Conservation (phyloP, 1,139 yeast genomes). For the Lodderomyces orthopsilosis region DNA sequence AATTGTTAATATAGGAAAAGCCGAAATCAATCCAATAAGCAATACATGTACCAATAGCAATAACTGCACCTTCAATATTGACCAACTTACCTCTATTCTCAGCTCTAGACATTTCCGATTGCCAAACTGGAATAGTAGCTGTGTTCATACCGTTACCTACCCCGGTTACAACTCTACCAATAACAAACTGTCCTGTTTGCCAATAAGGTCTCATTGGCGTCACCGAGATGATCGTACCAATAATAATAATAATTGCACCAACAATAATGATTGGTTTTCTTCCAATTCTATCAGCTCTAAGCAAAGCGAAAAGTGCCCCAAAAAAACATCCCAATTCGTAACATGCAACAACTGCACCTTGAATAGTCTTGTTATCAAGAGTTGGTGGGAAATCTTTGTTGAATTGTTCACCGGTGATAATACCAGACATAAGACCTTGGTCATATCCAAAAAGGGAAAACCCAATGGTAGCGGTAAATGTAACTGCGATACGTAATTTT, state of each 20-base stretch:
- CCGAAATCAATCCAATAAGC: slow-evolving; percentile 84
- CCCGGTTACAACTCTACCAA: slow-evolving; percentile 78
- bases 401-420: slow-evolving; percentile 62
- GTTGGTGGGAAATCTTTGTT: slow-evolving; percentile 58
- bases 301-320: slow-evolving; percentile 66
- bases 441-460: slow-evolving; percentile 75
- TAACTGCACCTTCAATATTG: slow-evolving; percentile 65
- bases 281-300: slow-evolving; percentile 62
- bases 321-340: slow-evolving; percentile 77
- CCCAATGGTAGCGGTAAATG: slow-evolving; percentile 60
- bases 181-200: slow-evolving; percentile 63
- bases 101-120: slow-evolving; percentile 73
- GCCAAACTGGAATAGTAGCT: slow-evolving; percentile 80
- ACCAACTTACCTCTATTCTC: slow-evolving; percentile 72
- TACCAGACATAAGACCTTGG: slow-evolving; percentile 77
- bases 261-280: slow-evolving; percentile 60
- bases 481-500: slow-evolving; percentile 42
- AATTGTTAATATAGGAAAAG: slow-evolving; percentile 49
- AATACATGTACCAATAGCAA: slow-evolving; percentile 67
- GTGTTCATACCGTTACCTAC: slow-evolving; percentile 77
- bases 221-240: slow-evolving; percentile 67
- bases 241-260: slow-evolving; percentile 57
- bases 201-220: slow-evolving; percentile 50
- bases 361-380: slow-evolving; percentile 37
- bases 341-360: slow-evolving; percentile 70